Evolutionary conservation across 2,329 filamentous ascomycete species (phyloP).

Genomic region (Penicillium fuscoglaucum): DNA sequence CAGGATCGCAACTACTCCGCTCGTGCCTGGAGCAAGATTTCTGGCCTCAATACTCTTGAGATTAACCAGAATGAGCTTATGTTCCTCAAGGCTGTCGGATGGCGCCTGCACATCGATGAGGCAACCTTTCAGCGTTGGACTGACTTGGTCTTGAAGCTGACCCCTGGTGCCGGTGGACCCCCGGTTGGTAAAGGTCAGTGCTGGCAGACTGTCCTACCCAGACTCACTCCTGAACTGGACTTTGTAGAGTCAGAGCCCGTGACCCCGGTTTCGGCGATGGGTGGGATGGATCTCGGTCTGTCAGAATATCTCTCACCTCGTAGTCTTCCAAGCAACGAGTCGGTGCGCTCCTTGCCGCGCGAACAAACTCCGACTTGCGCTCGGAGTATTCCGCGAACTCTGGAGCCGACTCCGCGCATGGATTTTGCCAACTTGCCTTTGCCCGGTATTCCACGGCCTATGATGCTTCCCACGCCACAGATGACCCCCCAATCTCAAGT

Average conservation of each 20-base stretch:
- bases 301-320: conserved; percentile 36
- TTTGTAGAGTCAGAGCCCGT: conserved; percentile 43
- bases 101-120: conserved; percentile 92
- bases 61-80: conserved; percentile 97
- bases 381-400: conserved; percentile 44
- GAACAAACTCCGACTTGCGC: conserved; percentile 36
- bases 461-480: conserved; percentile 61
- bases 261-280: conserved; percentile 29
- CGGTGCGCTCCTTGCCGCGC: conserved; percentile 18
- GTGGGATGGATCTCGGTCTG: conserved; percentile 28
- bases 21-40: conserved; percentile 98
- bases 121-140: conserved; percentile 89
- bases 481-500: conserved; percentile 59
- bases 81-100: conserved; percentile 85
- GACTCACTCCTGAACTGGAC: conserved; percentile 59
- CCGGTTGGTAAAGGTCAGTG: conserved; percentile 37
- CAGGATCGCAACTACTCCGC: conserved; percentile 98
- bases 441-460: conserved; percentile 56
- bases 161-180: conserved; percentile 56
- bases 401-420: conserved; percentile 52
- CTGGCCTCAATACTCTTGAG: conserved; percentile 85
- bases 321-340: conserved; percentile 24
- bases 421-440: conserved; percentile 47
- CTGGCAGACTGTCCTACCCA: conserved; percentile 53
- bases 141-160: conserved; percentile 83